These are phyloP conservation scores for Cladophialophora psammophila DNA, from an alignment of 2,329 filamentous ascomycete species.

Conservation along the genomic window DNA sequence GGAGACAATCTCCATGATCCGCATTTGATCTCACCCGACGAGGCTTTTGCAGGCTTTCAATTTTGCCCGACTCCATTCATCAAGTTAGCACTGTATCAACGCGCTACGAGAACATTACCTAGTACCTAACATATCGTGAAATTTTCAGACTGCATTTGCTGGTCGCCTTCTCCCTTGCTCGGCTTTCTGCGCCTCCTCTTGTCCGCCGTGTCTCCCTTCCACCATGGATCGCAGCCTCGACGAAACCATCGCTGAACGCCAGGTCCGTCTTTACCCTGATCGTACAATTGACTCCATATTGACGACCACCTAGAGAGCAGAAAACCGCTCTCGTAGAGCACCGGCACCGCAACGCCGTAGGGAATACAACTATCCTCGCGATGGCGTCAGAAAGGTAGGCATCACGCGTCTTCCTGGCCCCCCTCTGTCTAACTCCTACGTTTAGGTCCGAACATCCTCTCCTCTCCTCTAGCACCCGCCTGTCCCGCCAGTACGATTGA, in stretches of 20 bases:
- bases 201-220: background rate
- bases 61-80: background rate
- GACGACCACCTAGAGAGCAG: conserved; percentile 16
- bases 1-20: too few species aligned
- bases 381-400: conserved; percentile 87
- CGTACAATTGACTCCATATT: conserved; percentile 13
- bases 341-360: conserved; percentile 48
- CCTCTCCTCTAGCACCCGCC: conserved; percentile 32
- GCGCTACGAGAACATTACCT: background rate
- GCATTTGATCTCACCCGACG: background rate
- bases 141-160: background rate
- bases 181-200: background rate
- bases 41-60: background rate
- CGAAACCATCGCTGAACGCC: conserved; percentile 68
- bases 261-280: conserved; percentile 53
- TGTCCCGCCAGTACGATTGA: conserved; percentile 34
- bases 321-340: conserved; percentile 46
- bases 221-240: conserved; percentile 70
- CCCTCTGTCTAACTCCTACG: conserved; percentile 44
- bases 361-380: conserved; percentile 69
- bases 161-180: background rate
- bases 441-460: conserved; percentile 36
- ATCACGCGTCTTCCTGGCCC: conserved; percentile 49
- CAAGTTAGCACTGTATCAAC: background rate
- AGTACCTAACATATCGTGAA: background rate